Evolutionary conservation across 495 filamentous ascomycete genomes (phyloP).

Genomic region (Hyaloscypha hepaticicola): DNA sequence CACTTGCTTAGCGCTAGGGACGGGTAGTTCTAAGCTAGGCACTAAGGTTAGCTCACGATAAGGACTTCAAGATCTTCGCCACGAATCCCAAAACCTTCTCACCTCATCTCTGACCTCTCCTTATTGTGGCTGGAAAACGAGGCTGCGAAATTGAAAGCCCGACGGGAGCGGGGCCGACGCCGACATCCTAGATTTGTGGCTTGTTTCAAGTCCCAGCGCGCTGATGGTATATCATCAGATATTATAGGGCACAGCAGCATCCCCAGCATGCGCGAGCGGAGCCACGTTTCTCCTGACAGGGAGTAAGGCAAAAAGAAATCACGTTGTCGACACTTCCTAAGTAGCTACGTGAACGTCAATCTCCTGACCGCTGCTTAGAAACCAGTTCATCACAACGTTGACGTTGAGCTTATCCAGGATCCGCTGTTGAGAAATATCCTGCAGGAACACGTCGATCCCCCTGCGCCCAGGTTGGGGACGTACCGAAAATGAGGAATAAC

Average conservation of each 20-base stretch:
- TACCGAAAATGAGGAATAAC: conserved; percentile 14
- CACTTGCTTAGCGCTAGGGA: too few species aligned
- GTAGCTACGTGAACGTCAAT: neutral
- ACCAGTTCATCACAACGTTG: neutral
- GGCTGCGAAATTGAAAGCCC: neutral
- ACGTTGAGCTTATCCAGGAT: neutral
- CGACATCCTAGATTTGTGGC: neutral
- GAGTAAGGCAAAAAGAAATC: neutral
- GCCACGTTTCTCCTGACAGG: neutral
- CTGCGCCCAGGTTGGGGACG: neutral
- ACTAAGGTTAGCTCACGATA: too few species aligned
- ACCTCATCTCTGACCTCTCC: too few species aligned
- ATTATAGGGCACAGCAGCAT: neutral
- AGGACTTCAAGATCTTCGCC: too few species aligned
- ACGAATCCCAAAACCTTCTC: too few species aligned
- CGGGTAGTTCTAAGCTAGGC: too few species aligned
- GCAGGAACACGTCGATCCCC: conserved; percentile 17
- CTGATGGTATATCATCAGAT: neutral
- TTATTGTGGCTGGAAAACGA: neutral
- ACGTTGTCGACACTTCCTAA: neutral
- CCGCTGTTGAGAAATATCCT: conserved; percentile 1
- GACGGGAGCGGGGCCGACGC: neutral
- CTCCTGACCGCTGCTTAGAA: neutral
- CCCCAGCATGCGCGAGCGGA: neutral
- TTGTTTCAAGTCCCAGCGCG: neutral